Base-by-base conservation (phyloP, 345 rosid genomes). In the Streptanthus diversifolius region DNA sequence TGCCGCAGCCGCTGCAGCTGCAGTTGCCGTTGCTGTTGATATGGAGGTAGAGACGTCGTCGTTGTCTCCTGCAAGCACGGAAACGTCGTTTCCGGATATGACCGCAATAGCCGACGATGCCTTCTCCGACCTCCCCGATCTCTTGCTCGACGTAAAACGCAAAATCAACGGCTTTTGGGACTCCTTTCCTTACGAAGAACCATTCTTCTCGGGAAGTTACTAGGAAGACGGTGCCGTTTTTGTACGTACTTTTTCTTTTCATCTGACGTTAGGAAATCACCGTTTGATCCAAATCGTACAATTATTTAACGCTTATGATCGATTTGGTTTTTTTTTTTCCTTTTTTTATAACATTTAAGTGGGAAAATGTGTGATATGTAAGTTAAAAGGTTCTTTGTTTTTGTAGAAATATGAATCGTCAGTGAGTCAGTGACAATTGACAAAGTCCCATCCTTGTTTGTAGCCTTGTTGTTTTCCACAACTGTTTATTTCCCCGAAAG, bases 91-190 rank as follows among this genome's bases (percentile, higher is more conserved):
- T 66, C 78, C 78, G 61, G 45, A 15, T 37, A 66, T 57, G 67
- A 74, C 44, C 0, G 53, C n/a, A 21, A 11, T 22, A 22, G 8
- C 55, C 10, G 95, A 88, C 62, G 96, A 89, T 56, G 77, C 90
- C 2, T 91, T 87, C 44, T 66, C 83, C 7, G 89, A 84, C 75
- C 83, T 91, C 53, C 96, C 97, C 3, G 93, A 91, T 68, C 86
- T 91, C 14, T 63, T 81, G 67, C 55, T 66, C 9, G 85, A 82
- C 54, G 67, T 75, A 29, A 70, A 77, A 40, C 81, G 49, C 48
- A 78, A 79, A 9, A 73, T 78, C 21, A 82, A 74, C 22, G 89
- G 83, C 63, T 68, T 87, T 24, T 81, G 87, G 82, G 75, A 53
- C 62, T 69, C 81, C 14, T 68, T 75, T 4, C 74, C 69, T 17